Evolutionary conservation across 768 basidiomycete genomes (phyloP).

Genomic region (Pleurotus ostreatus): DNA sequence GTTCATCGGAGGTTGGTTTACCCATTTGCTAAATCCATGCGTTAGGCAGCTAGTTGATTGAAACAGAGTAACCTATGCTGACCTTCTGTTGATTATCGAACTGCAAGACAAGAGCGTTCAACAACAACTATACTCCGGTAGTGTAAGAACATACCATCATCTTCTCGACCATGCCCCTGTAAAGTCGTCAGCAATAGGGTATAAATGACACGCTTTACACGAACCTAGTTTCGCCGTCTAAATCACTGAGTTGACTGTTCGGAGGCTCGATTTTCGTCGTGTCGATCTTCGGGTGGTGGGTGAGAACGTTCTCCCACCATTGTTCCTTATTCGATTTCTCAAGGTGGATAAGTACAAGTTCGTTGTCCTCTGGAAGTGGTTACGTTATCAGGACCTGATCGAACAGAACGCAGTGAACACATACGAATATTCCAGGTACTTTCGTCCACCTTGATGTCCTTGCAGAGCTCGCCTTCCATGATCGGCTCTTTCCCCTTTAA

Average conservation of each 20-base stretch:
- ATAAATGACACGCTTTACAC: constrained; percentile 10
- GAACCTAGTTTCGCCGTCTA: constrained; percentile 92
- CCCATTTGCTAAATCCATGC: constrained; percentile 72
- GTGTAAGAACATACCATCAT: constrained; percentile 82
- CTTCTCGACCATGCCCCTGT: constrained; percentile 96
- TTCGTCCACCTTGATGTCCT: constrained; percentile 93
- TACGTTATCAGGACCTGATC: constrained; percentile 1
- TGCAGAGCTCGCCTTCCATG: constrained; percentile 86
- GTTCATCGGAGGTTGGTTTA: constrained; percentile 91
- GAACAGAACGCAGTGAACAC: constrained; percentile 20
- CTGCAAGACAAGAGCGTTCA: constrained; percentile 27
- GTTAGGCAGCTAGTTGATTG: constrained; percentile 1
- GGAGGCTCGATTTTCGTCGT: constrained; percentile 93
- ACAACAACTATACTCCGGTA: not conserved
- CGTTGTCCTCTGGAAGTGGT: constrained; percentile 63
- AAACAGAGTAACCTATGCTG: constrained; percentile 6
- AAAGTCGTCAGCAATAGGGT: not conserved
- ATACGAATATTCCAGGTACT: constrained; percentile 94
- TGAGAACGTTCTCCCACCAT: constrained; percentile 98
- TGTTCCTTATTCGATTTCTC: constrained; percentile 85
- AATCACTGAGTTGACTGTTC: constrained; percentile 93
- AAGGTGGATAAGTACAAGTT: constrained; percentile 68
- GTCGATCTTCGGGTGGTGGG: constrained; percentile 95
- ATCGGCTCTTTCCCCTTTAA: constrained; percentile 85
- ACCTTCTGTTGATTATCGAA: constrained; percentile 81